Evolutionary conservation across 2,329 filamentous ascomycete species (phyloP), one percentile per base, ranked within the genome.

Genomic region (Sporothrix luriei): DNA sequence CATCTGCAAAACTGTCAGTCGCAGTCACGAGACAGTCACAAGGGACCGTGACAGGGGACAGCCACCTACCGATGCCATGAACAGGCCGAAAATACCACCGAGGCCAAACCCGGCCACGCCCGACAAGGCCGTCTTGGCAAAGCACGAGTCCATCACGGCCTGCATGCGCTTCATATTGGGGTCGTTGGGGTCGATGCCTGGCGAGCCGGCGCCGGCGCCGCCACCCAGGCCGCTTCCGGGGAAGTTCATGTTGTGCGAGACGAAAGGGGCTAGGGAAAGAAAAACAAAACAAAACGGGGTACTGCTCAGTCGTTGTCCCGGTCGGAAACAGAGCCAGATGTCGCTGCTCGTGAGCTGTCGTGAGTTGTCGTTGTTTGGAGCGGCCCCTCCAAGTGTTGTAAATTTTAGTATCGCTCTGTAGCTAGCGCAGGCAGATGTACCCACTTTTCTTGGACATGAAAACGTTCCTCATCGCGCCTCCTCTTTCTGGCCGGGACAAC

Each of bases 31-130:
- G 16, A 9, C 48, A 2, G 16, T n/a, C n/a, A 5, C 48, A 21
- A 33, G 29, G 13, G 40, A 16, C n/a, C n/a, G n/a, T n/a, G n/a
- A n/a, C 40, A 43, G 40, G 3, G 40, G 11, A 16, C 38, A n/a
- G 14, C n/a, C n/a, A 68, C 57, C 10, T 88, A 97, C 93, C 77
- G 92, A 95, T 71, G 94, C 93, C 94, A 98, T 99, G 84, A 99
- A 99, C 76, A 98, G 86, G 75, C 95, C 95, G 75, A 99, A 99
- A 55, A 96, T 84, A 76, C 93, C 95, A 73, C 95, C 95, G 74
- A 99, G 90, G 49, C 90, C 95, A 76, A 97, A 97, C 19, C 95
- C 95, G 88, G 96, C 96, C 29, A 91, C 92, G 70, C 94, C 95
- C 0, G 94, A 91, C 81, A 99, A 91, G 75, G 88, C 90, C 21